These are phyloP conservation scores for Aegilops tauschii DNA, from an alignment of 176 grass and related monocot genomes.

Conservation along the genomic window DNA sequence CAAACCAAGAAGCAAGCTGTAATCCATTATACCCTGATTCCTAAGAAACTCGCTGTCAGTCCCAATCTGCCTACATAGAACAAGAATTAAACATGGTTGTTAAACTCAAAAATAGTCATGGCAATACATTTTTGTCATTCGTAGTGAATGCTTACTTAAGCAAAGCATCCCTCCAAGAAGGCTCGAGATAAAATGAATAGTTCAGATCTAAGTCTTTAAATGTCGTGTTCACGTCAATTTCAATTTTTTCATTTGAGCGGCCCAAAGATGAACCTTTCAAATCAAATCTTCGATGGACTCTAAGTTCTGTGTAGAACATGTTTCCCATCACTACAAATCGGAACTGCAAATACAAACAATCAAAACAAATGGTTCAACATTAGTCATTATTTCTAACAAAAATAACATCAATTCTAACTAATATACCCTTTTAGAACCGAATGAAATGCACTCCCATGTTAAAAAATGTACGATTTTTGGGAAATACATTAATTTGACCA, in stretches of 20 bases:
- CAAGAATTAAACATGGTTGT: not conserved
- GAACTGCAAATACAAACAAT: constrained; percentile 65
- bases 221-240: constrained; percentile 93
- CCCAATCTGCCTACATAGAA: constrained; percentile 71
- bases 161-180: constrained; percentile 83
- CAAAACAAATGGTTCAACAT: not conserved
- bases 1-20: constrained; percentile 89
- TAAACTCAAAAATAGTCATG: not conserved
- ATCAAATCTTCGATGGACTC: constrained; percentile 90
- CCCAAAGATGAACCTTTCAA: constrained; percentile 95
- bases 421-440: not conserved
- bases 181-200: constrained; percentile 92
- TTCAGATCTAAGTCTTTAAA: constrained; percentile 94
- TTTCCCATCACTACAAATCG: constrained; percentile 99
- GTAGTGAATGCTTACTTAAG: constrained; percentile 49
- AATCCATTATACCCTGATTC: constrained; percentile 90
- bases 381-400: not conserved
- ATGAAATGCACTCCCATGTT: no score
- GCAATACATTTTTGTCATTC: no score
- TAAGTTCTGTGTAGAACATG: constrained; percentile 97
- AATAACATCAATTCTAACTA: not conserved
- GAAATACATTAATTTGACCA: not conserved
- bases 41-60: constrained; percentile 77
- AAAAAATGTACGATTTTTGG: no score
- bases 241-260: constrained; percentile 79